Base-by-base conservation (phyloP, 192 early-diverging fungal genomes). In the Pilobolus umbonatus region DNA sequence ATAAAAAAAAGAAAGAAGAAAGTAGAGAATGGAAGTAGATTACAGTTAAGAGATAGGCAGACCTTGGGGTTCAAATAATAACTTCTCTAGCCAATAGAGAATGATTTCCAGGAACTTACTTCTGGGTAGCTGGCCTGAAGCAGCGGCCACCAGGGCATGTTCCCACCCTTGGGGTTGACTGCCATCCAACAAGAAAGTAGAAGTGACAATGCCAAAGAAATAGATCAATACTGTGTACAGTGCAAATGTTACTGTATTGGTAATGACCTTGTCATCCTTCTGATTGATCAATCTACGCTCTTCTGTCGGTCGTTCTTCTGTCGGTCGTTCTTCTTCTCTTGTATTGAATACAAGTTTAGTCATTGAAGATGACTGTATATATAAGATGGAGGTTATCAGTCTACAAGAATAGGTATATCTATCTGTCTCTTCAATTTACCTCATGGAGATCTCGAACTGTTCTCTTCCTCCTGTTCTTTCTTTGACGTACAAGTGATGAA, bases 151-250 rank as follows among this genome's bases (percentile, higher is more conserved):
- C 45, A 68, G 40, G 10, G 67, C 67, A 14, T 61, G 50, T 47
- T 66, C 64, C 70, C 64, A 67, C 3, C 65, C 38, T 7, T 61
- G 62, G 10, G 40, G 60, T 7, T 42, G 39, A 17, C 69, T 60
- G 40, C 43, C 73, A 44, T 76, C 74, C 36, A 76, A 61, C 17
- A 76, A 54, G 53, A 76, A 76, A 0, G 72, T 73, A 28, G 71
- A 73, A 14, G 74, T 76, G 22, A 76, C 72, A 38, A 76, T 76
- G 17, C 74, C 74, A 57, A 76, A 76, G 43, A 73, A 46, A 66
- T 76, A 76, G 9, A 76, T 61, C 9, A 76, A 50, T 14, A 76
- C 65, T 11, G 74, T 76, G 52, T 76, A 76, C 14, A 76, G 50
- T 5, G 74, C 74, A 62, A 76, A 73, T 14, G 74, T 76, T 14